Base-by-base conservation (phyloP, 768 basidiomycete genomes). In the Phylloporus sp. region DNA sequence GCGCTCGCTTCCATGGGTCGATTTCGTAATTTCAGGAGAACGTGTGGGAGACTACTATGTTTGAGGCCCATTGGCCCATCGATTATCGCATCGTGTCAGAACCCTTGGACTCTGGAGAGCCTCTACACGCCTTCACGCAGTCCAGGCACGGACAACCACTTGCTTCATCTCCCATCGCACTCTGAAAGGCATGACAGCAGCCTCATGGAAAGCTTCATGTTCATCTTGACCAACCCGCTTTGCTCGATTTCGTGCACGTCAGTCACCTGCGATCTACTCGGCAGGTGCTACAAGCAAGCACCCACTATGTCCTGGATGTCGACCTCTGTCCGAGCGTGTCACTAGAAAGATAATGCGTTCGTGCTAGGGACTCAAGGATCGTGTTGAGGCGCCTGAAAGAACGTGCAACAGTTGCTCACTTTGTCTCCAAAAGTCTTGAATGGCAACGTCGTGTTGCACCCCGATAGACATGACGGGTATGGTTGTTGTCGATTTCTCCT, bases 281-380 rank as follows among this genome's bases (percentile, higher is more conserved):
- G 28, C 31, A 41, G 12, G 36, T 13, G 22, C 18, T 32, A 29
- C 22, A 24, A 43, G 29, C 13, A 31, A n/a, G 22, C 39, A 32
- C 53, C 35, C 47, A 86, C 85, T 75, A 90, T 87, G 20, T 85
- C 88, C 64, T 86, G 83, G 22, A 86, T 80, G 40, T 78, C 84
- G 60, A 93, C 75, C 73, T 15, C 88, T 86, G 57, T 94, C 91
- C 24, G 93, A 79, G 64, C 92, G 91, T 3, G 83, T 85, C 39
- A 93, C 84, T 5, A 90, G 89, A 80, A 95, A 93, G 20, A 69
- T 90, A 91, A 72, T 77, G 82, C 1, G 81, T 85, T 59, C 91
- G 90, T 5, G 90, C 84, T 73, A 92, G 91, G 0, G 90, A 91
- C 11, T n/a, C 89, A 87, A 56, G 26, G 13, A 23, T 49, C 35